phyloP scores from a whole-genome alignment of 495 filamentous ascomycete species.

The Tuber indicum region DNA sequence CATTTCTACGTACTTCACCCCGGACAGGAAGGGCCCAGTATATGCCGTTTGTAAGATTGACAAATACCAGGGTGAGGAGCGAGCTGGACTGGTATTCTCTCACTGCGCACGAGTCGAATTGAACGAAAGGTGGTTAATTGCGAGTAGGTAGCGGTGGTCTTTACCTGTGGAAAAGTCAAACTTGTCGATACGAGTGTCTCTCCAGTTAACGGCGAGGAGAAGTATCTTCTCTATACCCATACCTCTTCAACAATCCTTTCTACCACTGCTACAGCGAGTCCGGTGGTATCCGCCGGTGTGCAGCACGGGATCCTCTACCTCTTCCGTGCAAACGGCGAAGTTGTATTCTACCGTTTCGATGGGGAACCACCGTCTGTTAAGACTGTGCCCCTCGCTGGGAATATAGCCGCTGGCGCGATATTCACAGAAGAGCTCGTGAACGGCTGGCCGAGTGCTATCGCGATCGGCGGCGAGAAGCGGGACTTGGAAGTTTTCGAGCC shows the following conservation, averaged over 20 bases:
- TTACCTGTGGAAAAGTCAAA: background rate
- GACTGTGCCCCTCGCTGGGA: background rate
- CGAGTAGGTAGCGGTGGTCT: background rate
- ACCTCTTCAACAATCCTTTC: background rate
- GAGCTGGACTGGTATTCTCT: conserved; percentile 16
- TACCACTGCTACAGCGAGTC: background rate
- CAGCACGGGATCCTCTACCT: background rate
- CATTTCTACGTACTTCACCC: conserved; percentile 35
- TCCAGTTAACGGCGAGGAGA: background rate
- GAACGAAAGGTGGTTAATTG: background rate
- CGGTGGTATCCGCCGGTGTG: background rate
- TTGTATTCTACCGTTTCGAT: background rate
- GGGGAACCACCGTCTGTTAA: conserved; percentile 1
- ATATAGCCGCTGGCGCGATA: conserved; percentile 22
- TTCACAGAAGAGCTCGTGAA: conserved; percentile 10
- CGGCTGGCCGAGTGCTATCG: conserved; percentile 20
- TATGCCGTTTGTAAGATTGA: conserved; percentile 1
- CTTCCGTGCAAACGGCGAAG: background rate
- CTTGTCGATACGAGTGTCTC: background rate
- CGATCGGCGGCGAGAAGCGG: conserved; percentile 25
- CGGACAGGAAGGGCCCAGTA: conserved; percentile 24
- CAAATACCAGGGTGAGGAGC: background rate
- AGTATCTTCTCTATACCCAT: background rate
- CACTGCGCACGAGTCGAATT: background rate
- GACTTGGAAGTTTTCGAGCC: conserved; percentile 37